phyloP scores from a whole-genome alignment of 2,329 filamentous ascomycete species.

The Fusarium secorum region DNA sequence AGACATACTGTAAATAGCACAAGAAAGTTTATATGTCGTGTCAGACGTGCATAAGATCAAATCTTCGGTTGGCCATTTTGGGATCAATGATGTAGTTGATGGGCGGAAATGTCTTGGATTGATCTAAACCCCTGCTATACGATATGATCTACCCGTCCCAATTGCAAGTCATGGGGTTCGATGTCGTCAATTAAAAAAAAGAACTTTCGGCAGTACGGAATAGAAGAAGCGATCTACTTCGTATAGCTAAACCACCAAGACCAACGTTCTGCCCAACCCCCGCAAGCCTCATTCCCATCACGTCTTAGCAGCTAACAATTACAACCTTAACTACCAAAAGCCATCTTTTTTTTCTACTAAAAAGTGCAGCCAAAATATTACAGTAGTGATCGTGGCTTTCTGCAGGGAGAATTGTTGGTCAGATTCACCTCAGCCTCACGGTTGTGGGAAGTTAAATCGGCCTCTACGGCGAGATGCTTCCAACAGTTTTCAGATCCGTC shows the following conservation, averaged over 20 bases:
- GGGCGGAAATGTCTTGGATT: background rate
- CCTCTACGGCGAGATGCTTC: background rate
- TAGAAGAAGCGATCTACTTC: background rate
- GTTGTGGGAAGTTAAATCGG: conserved; percentile 5
- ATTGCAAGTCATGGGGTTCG: background rate
- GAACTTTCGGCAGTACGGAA: background rate
- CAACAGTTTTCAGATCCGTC: background rate
- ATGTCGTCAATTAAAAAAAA: background rate
- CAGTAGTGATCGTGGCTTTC: conserved; percentile 1
- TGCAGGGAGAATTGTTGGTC: conserved; percentile 3
- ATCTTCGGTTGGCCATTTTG: background rate
- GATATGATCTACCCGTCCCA: background rate
- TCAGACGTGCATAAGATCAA: conserved; percentile 24
- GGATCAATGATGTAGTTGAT: conserved; percentile 18
- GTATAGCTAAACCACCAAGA: background rate
- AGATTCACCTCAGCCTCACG: background rate
- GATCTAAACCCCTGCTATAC: background rate
- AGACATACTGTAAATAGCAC: conserved; percentile 3
- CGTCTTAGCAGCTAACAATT: background rate
- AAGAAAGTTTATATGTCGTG: conserved; percentile 10
- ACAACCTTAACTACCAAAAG: background rate
- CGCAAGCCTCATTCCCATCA: background rate
- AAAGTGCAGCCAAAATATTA: background rate
- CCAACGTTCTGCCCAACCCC: background rate
- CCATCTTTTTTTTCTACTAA: background rate